Evolutionary conservation across 345 rosid genomes (phyloP).

Genomic region (Sonneratia caseolaris): DNA sequence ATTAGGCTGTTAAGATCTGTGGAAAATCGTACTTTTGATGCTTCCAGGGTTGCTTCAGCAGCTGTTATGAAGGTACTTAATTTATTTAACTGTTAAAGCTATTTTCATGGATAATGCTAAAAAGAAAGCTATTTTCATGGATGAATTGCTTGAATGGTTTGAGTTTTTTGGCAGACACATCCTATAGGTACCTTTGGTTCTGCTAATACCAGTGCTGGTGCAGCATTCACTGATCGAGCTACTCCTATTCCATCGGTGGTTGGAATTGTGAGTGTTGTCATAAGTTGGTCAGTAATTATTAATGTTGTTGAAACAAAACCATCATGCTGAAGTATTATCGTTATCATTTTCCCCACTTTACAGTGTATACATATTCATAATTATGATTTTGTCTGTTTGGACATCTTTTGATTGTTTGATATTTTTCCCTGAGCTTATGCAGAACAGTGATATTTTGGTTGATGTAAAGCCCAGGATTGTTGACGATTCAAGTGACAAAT

Average conservation of each 20-base stretch:
- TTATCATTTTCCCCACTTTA: neutral
- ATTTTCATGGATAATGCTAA: conserved; percentile 2
- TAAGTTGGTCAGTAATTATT: conserved; percentile 6
- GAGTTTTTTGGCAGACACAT: conserved; percentile 31
- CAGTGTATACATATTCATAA: neutral
- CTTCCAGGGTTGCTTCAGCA: conserved; percentile 60
- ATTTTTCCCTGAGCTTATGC: conserved; percentile 17
- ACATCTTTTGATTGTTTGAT: conserved; percentile 1
- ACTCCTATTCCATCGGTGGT: conserved; percentile 45
- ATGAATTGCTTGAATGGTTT: conserved; percentile 7
- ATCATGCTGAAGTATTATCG: neutral
- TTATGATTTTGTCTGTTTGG: conserved; percentile 3
- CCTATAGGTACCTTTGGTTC: conserved; percentile 37
- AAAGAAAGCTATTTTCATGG: conserved; percentile 4
- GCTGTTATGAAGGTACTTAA: conserved; percentile 49
- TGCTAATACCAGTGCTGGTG: conserved; percentile 38
- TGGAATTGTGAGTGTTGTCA: conserved; percentile 38
- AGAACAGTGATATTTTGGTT: conserved; percentile 43
- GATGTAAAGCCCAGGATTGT: conserved; percentile 61
- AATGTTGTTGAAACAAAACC: neutral
- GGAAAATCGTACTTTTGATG: conserved; percentile 73
- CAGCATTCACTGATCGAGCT: conserved; percentile 42
- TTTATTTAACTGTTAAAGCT: neutral
- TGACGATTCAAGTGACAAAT: conserved; percentile 46
- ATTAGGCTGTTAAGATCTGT: conserved; percentile 47